Base-by-base conservation (phyloP, 2,329 filamentous ascomycete genomes). In the Xylariaceae sp. region DNA sequence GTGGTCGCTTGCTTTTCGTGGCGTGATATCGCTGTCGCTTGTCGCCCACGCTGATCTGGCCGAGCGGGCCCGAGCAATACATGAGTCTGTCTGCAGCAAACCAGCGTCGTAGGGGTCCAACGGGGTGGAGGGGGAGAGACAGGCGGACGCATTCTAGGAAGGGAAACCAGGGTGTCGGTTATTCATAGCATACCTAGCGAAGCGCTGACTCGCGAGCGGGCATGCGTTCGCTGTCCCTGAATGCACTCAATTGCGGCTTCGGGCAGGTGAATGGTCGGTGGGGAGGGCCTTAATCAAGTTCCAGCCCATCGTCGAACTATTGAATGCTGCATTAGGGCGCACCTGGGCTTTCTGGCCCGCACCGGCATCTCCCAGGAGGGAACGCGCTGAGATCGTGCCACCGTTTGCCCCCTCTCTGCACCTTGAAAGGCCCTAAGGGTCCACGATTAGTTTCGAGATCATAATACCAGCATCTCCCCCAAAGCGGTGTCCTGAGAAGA, bases 321-420 rank as follows among this genome's bases (percentile, higher is more conserved):
- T 61, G 59, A 47, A 60, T 56, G 51, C 46, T 62, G 59, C 59
- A 62, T 62, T 62, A 62, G 57, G 54, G 54, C 51, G 36, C 46
- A 58, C 37, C 53, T 53, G 50, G 51, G 49, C 49, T 53, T 27
- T 48, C 46, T 53, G 49, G 58, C 47, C 49, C 48, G 58, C 57
- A 55, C 58, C 48, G 58, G 57, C 51, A 55, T 47, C 56, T 55
- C 50, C 57, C 57, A 59, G 46, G 53, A 57, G 54, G 53, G 49
- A 49, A 41, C 32, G 13, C 16, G 29, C 51, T 49, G 50, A 44
- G 24, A n/a, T n/a, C n/a, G n/a, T n/a, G n/a, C n/a, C n/a, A n/a
- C n/a, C n/a, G n/a, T 36, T 36, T 13, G n/a, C 32, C 53, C 50
- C 50, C 55, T 55, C 49, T 48, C 52, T 54, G 49, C 48, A 43